Percentiles rank a stretch among this genome's conserved stretches.
Evolutionary conservation across 2,329 filamentous ascomycete genomes (phyloP).

Genomic region (Aspergillus sergii): DNA sequence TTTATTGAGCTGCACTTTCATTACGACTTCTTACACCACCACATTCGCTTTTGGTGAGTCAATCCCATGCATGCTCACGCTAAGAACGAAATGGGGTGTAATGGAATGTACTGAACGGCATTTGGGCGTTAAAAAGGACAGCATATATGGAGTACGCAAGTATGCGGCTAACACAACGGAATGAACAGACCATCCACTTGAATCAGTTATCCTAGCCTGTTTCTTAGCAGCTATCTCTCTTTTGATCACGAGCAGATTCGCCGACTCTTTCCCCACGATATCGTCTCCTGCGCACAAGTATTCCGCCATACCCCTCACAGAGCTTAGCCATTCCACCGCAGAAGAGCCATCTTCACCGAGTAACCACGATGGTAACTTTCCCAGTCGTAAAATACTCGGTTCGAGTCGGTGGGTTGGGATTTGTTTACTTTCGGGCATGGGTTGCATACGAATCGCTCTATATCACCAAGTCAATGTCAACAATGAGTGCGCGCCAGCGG

Average conservation of each 20-base stretch:
- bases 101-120: background rate
- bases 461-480: slow-evolving; percentile 45
- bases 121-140: background rate
- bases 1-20: slow-evolving; percentile 37
- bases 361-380: slow-evolving; percentile 8
- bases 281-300: slow-evolving; percentile 29
- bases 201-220: slow-evolving; percentile 46
- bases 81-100: background rate
- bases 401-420: slow-evolving; percentile 28
- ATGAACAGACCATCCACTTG: slow-evolving; percentile 48
- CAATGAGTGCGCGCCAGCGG: slow-evolving; percentile 46
- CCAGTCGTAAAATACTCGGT: slow-evolving; percentile 10
- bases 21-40: slow-evolving; percentile 37
- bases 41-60: slow-evolving; percentile 45
- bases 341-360: slow-evolving; percentile 13
- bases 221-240: slow-evolving; percentile 43
- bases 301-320: slow-evolving; percentile 30
- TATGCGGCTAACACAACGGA: slow-evolving; percentile 14
- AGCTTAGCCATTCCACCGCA: slow-evolving; percentile 28
- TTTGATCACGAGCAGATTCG: slow-evolving; percentile 39
- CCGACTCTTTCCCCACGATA: slow-evolving; percentile 26
- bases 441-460: slow-evolving; percentile 41
- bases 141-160: background rate
- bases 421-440: slow-evolving; percentile 22
- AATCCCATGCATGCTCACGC: background rate